These are phyloP conservation scores for Lathyrus tuberosus DNA, from an alignment of 306 rosid genomes.

Conservation along the genomic window DNA sequence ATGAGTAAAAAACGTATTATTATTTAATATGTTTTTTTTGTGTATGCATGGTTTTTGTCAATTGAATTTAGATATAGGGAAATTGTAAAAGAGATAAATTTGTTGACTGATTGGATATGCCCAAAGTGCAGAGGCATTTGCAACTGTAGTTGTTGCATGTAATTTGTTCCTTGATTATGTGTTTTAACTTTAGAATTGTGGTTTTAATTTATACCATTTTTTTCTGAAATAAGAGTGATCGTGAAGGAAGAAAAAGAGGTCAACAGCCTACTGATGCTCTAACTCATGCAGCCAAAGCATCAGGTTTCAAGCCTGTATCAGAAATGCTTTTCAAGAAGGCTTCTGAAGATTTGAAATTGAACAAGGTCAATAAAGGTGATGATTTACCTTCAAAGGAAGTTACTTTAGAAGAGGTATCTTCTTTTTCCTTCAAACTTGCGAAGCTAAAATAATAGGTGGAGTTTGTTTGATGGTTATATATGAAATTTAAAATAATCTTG, in stretches of 20 bases:
- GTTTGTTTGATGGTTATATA: neutral
- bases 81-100: too few relatives aligned
- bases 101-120: constrained; percentile 56
- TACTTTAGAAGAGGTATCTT: constrained; percentile 47
- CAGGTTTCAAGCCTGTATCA: constrained; percentile 60
- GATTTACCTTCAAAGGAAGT: constrained; percentile 26
- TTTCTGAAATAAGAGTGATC: too few relatives aligned
- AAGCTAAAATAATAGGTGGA: constrained; percentile 6
- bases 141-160: constrained; percentile 51
- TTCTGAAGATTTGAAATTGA: neutral
- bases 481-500: too few relatives aligned
- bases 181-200: too few relatives aligned
- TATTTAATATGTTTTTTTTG: too few relatives aligned
- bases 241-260: too few relatives aligned
- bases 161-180: constrained; percentile 1
- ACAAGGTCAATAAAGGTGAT: neutral
- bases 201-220: neutral
- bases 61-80: too few relatives aligned
- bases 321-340: constrained; percentile 50
- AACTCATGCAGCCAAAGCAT: constrained; percentile 48
- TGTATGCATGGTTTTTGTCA: too few relatives aligned
- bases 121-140: constrained; percentile 61
- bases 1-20: too few relatives aligned
- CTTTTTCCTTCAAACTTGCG: too few relatives aligned
- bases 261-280: constrained; percentile 69